These are phyloP conservation scores for Populus hybrid DNA, from an alignment of 441 rosid species.

Conservation along the genomic window DNA sequence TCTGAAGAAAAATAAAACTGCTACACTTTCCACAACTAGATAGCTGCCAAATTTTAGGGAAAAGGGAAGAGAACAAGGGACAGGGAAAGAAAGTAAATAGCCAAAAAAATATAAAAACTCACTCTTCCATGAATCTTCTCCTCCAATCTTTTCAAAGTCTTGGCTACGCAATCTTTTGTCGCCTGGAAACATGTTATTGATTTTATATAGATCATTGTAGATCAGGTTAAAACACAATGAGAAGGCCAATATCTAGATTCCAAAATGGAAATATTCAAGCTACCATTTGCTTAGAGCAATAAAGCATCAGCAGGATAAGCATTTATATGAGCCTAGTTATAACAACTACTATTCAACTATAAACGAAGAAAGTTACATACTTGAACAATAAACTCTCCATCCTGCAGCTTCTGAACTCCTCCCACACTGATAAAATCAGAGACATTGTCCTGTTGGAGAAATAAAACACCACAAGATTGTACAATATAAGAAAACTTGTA, in stretches of 20 bases:
- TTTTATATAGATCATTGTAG: slow-evolving; percentile 10
- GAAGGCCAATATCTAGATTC: slow-evolving; percentile 8
- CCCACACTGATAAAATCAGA: slow-evolving; percentile 96
- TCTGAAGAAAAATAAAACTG: neutral
- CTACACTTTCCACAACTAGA: neutral
- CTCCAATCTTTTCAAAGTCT: slow-evolving; percentile 92
- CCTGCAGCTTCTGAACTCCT: slow-evolving; percentile 91
- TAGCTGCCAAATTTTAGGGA: neutral
- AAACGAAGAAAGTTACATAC: slow-evolving; percentile 38
- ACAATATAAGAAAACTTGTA: slow-evolving; percentile 6
- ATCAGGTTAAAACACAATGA: slow-evolving; percentile 8
- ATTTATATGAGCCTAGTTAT: neutral
- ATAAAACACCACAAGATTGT: slow-evolving; percentile 18
- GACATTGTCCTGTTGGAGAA: slow-evolving; percentile 74
- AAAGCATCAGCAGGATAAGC: neutral
- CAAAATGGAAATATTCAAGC: slow-evolving; percentile 7
- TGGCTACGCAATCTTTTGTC: slow-evolving; percentile 96
- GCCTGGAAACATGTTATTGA: slow-evolving; percentile 50
- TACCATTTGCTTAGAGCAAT: slow-evolving; percentile 3
- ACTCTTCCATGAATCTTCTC: slow-evolving; percentile 97
- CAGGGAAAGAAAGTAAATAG: neutral
- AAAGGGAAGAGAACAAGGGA: neutral
- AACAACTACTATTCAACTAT: neutral
- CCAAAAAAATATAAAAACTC: slow-evolving; percentile 24
- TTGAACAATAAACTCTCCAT: slow-evolving; percentile 98